Conservation (phyloP, 192 early-diverging fungal genomes). For the Thamnidium elegans region DNA sequence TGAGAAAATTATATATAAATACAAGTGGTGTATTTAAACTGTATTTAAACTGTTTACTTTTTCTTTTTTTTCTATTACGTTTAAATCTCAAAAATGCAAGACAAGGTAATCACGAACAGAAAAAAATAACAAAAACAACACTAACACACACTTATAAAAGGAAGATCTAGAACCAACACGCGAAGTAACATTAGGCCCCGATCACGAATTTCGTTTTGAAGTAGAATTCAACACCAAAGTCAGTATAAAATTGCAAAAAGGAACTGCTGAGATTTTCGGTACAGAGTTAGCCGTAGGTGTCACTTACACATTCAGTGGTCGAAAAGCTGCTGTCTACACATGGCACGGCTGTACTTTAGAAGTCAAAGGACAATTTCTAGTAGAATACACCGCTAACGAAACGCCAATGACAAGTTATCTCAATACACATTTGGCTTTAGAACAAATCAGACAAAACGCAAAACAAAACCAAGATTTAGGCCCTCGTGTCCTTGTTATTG, state of each 20-base stretch:
- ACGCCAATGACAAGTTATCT: conserved; percentile 92
- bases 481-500: conserved; percentile 77
- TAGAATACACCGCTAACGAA: conserved; percentile 90
- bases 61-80: no score
- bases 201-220: conserved; percentile 93
- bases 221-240: conserved; percentile 67
- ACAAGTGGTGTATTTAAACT: no score
- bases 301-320: conserved; percentile 76
- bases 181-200: conserved; percentile 67
- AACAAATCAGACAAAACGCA: conserved; percentile 65
- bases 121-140: no score
- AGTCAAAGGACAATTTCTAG: conserved; percentile 60
- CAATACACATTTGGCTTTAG: conserved; percentile 85
- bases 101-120: no score
- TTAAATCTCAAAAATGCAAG: no score
- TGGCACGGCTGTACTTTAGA: conserved; percentile 86
- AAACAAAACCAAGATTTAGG: conserved; percentile 40
- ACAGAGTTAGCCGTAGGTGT: conserved; percentile 84
- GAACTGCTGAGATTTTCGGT: conserved; percentile 92
- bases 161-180: conserved; percentile 32
- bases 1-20: no score
- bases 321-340: conserved; percentile 87
- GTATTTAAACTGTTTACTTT: no score
- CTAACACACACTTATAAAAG: background rate
- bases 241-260: conserved; percentile 72